phyloP scores from a whole-genome alignment of 176 grass and related monocot genomes.

The Phoenix roebelenii region DNA sequence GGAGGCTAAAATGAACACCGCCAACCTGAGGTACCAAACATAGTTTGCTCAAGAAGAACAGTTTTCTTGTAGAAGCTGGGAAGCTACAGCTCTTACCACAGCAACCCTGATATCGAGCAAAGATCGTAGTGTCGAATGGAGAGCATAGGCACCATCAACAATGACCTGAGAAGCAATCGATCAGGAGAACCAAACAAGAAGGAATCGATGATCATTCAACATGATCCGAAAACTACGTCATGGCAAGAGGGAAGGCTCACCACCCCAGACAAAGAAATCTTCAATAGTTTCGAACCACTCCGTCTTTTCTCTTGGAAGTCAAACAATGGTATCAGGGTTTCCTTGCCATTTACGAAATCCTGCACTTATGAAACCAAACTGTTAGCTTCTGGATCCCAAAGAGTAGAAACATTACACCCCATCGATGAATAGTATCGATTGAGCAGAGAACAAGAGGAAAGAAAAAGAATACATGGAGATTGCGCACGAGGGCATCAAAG shows the following conservation, averaged over 20 bases:
- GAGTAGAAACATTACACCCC: no score
- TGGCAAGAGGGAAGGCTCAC: slow-evolving; percentile 15
- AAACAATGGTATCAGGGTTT: slow-evolving; percentile 70
- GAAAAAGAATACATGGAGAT: slow-evolving; percentile 52
- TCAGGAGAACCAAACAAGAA: background rate
- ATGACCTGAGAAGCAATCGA: slow-evolving; percentile 53
- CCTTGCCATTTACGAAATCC: slow-evolving; percentile 84
- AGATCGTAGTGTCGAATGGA: slow-evolving; percentile 84
- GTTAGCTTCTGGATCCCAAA: background rate
- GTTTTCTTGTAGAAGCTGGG: background rate
- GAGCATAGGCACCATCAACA: slow-evolving; percentile 97
- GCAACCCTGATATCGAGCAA: slow-evolving; percentile 95
- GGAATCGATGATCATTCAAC: no score
- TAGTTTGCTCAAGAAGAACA: slow-evolving; percentile 21
- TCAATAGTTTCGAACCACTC: slow-evolving; percentile 63
- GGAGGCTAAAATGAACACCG: slow-evolving; percentile 91
- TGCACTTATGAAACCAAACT: slow-evolving; percentile 32
- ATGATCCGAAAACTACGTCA: no score
- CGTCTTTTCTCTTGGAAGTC: slow-evolving; percentile 90
- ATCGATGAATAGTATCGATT: background rate
- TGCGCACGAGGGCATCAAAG: slow-evolving; percentile 46
- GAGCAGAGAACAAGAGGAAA: slow-evolving; percentile 12
- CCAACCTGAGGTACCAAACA: slow-evolving; percentile 54
- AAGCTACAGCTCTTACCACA: slow-evolving; percentile 51
- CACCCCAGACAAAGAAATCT: slow-evolving; percentile 75